Evolutionary conservation across 148 eudicot genomes (phyloP).

Genomic region (Vaccinium darrowii): DNA sequence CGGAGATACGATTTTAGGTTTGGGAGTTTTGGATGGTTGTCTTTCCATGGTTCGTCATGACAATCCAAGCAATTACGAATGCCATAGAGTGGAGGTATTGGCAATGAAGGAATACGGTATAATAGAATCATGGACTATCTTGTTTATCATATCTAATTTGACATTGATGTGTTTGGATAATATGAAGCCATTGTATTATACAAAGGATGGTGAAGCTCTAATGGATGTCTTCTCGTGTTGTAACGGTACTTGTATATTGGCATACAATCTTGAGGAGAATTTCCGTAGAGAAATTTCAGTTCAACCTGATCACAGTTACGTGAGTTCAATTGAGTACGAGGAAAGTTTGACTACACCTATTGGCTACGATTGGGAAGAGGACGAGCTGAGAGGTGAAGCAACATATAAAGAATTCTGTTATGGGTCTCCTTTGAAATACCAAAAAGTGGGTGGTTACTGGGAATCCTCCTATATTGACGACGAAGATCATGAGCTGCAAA

Average conservation of each 20-base stretch:
- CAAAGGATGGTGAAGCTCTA: not conserved
- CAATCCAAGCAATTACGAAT: not conserved
- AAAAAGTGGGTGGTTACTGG: too few relatives aligned
- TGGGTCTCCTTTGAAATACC: too few relatives aligned
- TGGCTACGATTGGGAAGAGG: not conserved
- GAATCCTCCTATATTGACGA: too few relatives aligned
- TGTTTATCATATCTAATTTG: not conserved
- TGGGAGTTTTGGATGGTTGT: constrained; percentile 4
- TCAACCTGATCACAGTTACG: not conserved
- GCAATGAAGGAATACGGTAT: constrained; percentile 9
- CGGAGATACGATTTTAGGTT: not conserved
- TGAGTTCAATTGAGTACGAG: not conserved
- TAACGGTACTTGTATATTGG: not conserved
- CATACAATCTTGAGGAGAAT: not conserved
- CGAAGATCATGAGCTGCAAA: too few relatives aligned
- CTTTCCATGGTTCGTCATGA: not conserved
- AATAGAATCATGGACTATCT: not conserved
- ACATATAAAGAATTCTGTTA: too few relatives aligned
- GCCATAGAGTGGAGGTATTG: not conserved
- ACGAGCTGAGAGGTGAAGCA: not conserved
- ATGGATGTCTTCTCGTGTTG: not conserved
- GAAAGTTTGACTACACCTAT: constrained; percentile 5
- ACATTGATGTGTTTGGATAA: not conserved
- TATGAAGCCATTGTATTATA: not conserved
- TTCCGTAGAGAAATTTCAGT: not conserved